Evolutionary conservation across 169 alveolate genomes (phyloP), one percentile per base, ranked within the genome.

Genomic region (Cryptosporidium tyzzeri): DNA sequence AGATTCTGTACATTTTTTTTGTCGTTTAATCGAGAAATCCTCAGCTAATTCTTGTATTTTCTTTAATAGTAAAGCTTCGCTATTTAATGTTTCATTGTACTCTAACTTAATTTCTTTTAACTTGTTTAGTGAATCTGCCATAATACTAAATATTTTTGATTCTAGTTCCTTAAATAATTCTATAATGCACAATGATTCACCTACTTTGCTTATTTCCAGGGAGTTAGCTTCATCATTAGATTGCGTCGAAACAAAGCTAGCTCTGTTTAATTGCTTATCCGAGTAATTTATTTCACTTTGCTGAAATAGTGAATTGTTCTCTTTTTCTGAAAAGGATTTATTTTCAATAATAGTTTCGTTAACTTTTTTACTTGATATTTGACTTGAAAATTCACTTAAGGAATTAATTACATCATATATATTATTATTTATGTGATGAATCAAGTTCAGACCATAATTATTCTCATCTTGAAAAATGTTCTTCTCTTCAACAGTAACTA

Each of bases 41-140:
- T 73, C 86, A 2, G 86, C 86, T 55, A 73, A 35, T 5, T 73
- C 71, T 35, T 73, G 86, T 73, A 73, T 73, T 39, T 41, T 73
- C 68, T 55, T 73, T 55, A 73, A 18, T 26, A 73, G 58, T 37
- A 53, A 44, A 21, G 86, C 71, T 10, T 73, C 86, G 23, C 55
- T 73, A 44, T 59, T 73, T 4, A 73, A 21, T 29, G 55, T 37
- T 73, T 73, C 86, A 39, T 35, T 73, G 21, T 73, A 73, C 37
- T 73, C 86, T 73, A 73, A 73, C 86, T 73, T 73, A 73, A 73
- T 37, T 55, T 73, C 86, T 21, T 73, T 73, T 73, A 73, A 59
- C 71, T 73, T 73, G 21, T 51, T 58, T 23, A 73, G 31, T 16
- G 86, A 73, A 55, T 73, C 86, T 9, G 37, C n/a, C 70, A 73